Percentiles rank a stretch among this genome's conserved stretches.
phyloP scores from a whole-genome alignment of 345 rosid species.

The Gossypium herbaceum region DNA sequence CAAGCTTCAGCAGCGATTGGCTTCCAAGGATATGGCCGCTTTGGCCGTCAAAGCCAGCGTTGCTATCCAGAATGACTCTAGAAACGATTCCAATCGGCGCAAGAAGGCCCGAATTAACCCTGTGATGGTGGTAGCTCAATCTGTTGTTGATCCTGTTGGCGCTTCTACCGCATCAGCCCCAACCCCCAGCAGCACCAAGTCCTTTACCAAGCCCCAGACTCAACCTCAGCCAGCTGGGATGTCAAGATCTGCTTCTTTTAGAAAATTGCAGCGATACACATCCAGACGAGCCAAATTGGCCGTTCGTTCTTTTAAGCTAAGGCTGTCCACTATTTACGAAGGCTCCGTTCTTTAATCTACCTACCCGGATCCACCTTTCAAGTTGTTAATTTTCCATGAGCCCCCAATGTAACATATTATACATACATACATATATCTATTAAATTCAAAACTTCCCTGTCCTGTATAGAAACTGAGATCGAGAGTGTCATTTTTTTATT shows the following conservation, averaged over 20 bases:
- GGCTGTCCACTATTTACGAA: conserved; percentile 71
- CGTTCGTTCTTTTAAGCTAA: conserved; percentile 68
- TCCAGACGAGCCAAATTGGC: conserved; percentile 68
- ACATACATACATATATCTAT: background rate
- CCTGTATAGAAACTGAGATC: background rate
- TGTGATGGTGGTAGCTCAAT: conserved; percentile 23
- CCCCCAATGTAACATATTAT: too few relatives aligned
- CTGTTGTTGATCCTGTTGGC: background rate
- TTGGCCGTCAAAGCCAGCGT: conserved; percentile 86
- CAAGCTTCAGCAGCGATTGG: conserved; percentile 52
- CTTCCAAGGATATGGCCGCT: conserved; percentile 90
- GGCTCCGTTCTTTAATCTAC: conserved; percentile 35
- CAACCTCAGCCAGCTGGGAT: conserved; percentile 2
- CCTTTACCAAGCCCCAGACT: background rate
- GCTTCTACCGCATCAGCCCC: too few relatives aligned
- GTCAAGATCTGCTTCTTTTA: conserved; percentile 55
- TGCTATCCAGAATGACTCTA: conserved; percentile 48
- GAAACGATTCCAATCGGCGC: conserved; percentile 26
- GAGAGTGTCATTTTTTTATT: background rate
- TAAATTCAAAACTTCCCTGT: background rate
- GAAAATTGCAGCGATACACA: conserved; percentile 48
- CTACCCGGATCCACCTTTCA: background rate
- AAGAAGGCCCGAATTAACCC: conserved; percentile 61
- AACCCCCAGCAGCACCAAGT: background rate
- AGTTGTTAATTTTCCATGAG: background rate